A percentile compares a stretch with the other conserved stretches of the same genome.
Evolutionary conservation across 192 early-diverging fungal species (phyloP).

Genomic region (Podila minutissima): DNA sequence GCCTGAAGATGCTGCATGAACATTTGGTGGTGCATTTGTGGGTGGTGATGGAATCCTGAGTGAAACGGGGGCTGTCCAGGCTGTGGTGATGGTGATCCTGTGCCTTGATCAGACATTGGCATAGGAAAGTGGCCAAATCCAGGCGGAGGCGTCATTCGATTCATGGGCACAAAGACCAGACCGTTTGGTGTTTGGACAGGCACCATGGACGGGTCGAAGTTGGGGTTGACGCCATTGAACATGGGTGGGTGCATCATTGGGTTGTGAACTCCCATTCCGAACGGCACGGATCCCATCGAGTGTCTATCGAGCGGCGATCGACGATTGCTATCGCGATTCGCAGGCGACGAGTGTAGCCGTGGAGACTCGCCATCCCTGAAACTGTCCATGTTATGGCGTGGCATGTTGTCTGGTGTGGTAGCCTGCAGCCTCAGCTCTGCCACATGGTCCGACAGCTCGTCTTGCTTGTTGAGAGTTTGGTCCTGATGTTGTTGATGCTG

Average conservation of each 20-base stretch:
- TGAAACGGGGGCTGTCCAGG: conserved; percentile 8
- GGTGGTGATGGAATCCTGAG: conserved; percentile 9
- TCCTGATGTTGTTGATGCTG: conserved; percentile 4
- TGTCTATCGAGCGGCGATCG: conserved; percentile 12
- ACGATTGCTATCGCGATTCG: neutral
- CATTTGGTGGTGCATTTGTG: conserved; percentile 26
- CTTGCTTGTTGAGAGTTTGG: neutral
- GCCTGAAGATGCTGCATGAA: conserved; percentile 40
- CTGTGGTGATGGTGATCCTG: neutral
- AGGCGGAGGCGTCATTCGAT: conserved; percentile 29
- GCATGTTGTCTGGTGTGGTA: neutral
- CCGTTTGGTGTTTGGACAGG: conserved; percentile 19
- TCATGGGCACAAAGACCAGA: conserved; percentile 22
- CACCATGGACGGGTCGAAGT: conserved; percentile 2
- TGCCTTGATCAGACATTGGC: conserved; percentile 11
- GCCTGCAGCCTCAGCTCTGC: neutral
- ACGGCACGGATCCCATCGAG: conserved; percentile 11
- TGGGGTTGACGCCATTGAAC: conserved; percentile 8
- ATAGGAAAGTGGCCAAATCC: conserved; percentile 34
- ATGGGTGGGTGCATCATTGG: conserved; percentile 4
- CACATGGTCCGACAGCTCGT: neutral
- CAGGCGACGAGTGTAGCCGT: neutral
- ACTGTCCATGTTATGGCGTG: neutral
- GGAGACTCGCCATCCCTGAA: neutral
- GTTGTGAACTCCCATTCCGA: conserved; percentile 2